These are phyloP conservation scores for Podospora sp. DNA, from an alignment of 495 filamentous ascomycete genomes.

Conservation along the genomic window DNA sequence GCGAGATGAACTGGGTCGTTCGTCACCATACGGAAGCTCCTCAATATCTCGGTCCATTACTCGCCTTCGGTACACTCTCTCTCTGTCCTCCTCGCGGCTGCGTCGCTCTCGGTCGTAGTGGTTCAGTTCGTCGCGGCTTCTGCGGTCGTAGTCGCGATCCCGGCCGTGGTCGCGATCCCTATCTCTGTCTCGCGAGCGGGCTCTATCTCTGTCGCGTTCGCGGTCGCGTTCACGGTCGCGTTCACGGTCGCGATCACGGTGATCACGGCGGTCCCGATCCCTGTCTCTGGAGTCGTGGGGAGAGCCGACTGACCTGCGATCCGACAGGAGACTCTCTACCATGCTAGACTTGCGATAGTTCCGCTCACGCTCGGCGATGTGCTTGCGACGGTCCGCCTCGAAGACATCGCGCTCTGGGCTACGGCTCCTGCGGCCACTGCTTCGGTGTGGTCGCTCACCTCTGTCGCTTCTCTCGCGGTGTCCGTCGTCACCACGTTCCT, in stretches of 20 bases:
- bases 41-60: conserved; percentile 76
- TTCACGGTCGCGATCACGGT: conserved; percentile 44
- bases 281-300: conserved; percentile 45
- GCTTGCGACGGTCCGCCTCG: conserved; percentile 84
- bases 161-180: conserved; percentile 48
- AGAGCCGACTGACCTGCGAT: conserved; percentile 46
- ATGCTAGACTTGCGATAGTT: conserved; percentile 79
- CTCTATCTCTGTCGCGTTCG: conserved; percentile 41
- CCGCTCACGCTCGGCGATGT: conserved; percentile 82
- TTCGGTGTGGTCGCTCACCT: conserved; percentile 64
- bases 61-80: conserved; percentile 79
- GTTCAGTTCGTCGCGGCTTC: conserved; percentile 42
- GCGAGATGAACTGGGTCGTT: conserved; percentile 61
- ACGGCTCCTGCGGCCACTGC: conserved; percentile 58
- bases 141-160: conserved; percentile 36
- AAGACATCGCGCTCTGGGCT: conserved; percentile 83
- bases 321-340: conserved; percentile 61
- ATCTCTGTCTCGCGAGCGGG: conserved; percentile 31
- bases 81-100: conserved; percentile 81
- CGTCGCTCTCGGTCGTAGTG: conserved; percentile 69
- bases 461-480: conserved; percentile 60
- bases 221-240: conserved; percentile 43
- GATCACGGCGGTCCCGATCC: conserved; percentile 49
- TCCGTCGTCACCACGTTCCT: conserved; percentile 63
- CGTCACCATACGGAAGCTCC: conserved; percentile 87